Percentiles rank a stretch among this genome's conserved stretches.
phyloP scores from a whole-genome alignment of 2,329 filamentous ascomycete genomes.

The Zalaria sp. region DNA sequence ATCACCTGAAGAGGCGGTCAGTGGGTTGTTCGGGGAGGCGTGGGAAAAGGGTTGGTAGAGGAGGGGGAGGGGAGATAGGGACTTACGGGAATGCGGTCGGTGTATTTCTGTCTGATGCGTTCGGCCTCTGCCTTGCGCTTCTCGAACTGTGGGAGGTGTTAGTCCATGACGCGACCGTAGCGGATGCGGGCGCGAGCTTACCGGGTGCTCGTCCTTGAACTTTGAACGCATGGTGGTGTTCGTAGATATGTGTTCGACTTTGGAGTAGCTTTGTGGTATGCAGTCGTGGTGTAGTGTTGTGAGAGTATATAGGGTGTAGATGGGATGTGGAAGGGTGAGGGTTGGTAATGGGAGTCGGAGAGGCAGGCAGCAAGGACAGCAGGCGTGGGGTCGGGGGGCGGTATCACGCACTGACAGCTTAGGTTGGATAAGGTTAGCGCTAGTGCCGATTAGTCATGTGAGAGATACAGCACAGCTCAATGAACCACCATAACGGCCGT shows the following conservation, averaged over 20 bases:
- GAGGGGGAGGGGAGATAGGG: slow-evolving; percentile 1
- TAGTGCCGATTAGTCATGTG: not conserved
- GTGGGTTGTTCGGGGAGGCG: slow-evolving; percentile 1
- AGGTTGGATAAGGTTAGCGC: not conserved
- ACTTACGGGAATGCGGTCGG: slow-evolving; percentile 93
- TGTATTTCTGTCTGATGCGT: slow-evolving; percentile 97
- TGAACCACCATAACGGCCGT: no score
- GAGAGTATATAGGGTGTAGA: not conserved
- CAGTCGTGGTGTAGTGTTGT: not conserved
- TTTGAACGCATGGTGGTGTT: slow-evolving; percentile 79
- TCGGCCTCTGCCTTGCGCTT: slow-evolving; percentile 99
- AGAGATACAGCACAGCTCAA: not conserved
- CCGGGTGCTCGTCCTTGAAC: slow-evolving; percentile 99
- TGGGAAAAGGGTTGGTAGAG: not conserved
- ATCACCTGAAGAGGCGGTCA: slow-evolving; percentile 54
- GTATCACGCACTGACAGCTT: not conserved
- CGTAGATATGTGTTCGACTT: slow-evolving; percentile 1
- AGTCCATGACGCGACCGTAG: slow-evolving; percentile 6
- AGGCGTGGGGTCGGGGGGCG: not conserved
- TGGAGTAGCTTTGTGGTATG: not conserved
- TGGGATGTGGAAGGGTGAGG: not conserved
- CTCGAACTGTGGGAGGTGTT: slow-evolving; percentile 49
- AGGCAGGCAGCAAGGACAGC: not conserved
- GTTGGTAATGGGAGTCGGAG: not conserved
- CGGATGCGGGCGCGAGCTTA: slow-evolving; percentile 4